Percentiles rank a stretch among this genome's conserved stretches.
These are phyloP conservation scores for Bacterosira constricta DNA, from an alignment of 108 stramenopile genomes.

Conservation along the genomic window DNA sequence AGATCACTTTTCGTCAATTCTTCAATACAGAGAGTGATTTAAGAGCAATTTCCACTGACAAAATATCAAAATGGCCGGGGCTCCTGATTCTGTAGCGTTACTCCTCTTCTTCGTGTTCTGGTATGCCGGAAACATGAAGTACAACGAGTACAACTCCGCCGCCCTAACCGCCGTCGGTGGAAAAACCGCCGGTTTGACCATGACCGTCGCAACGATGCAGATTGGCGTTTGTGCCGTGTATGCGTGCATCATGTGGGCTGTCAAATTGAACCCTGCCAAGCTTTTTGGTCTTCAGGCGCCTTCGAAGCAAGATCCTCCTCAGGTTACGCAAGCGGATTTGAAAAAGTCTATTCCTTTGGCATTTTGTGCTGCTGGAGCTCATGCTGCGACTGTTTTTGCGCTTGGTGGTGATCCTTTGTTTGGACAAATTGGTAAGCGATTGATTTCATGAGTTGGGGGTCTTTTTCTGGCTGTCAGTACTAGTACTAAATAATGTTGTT, in stretches of 20 bases:
- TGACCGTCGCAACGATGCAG: conserved; percentile 61
- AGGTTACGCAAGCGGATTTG: conserved; percentile 41
- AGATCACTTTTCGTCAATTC: background rate
- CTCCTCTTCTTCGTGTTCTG: conserved; percentile 54
- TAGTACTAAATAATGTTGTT: background rate
- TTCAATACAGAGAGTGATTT: background rate
- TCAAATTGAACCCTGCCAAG: conserved; percentile 52
- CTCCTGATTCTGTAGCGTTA: conserved; percentile 49
- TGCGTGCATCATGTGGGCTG: conserved; percentile 51
- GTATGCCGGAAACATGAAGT: conserved; percentile 65
- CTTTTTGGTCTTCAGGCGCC: conserved; percentile 51
- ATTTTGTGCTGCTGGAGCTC: conserved; percentile 57
- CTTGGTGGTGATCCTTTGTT: conserved; percentile 62
- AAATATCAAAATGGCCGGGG: conserved; percentile 20
- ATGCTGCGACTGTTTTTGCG: conserved; percentile 58
- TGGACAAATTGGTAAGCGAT: conserved; percentile 44
- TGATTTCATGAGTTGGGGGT: background rate
- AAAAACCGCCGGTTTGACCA: conserved; percentile 56
- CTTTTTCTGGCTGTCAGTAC: background rate
- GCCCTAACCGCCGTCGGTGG: conserved; percentile 56
- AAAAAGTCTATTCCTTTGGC: conserved; percentile 51
- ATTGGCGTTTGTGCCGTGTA: conserved; percentile 57
- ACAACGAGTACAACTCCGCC: conserved; percentile 67
- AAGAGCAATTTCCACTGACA: background rate
- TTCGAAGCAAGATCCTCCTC: conserved; percentile 40